A percentile compares a stretch with the other conserved stretches of the same genome.
phyloP scores from a whole-genome alignment of 805 yeast genomes.

The Myxozyma udenii region DNA sequence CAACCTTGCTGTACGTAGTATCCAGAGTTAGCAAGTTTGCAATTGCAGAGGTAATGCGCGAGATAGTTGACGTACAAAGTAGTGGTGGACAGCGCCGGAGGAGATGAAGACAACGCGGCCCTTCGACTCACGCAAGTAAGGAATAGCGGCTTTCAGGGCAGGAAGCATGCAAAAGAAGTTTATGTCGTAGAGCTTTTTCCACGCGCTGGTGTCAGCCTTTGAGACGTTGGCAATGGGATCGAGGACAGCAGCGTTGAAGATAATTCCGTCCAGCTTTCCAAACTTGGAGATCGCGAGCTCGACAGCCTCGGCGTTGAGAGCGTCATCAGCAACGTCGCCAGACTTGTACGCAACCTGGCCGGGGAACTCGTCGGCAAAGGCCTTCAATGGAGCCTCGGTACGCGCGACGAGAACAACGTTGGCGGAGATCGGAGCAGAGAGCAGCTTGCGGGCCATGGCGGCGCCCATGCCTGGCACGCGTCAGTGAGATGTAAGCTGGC shows the following conservation, averaged over 20 bases:
- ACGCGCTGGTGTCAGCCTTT: conserved; percentile 51
- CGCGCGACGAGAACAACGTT: conserved; percentile 45
- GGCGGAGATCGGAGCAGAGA: conserved; percentile 39
- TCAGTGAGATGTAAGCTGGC: background rate
- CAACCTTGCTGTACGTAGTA: conserved; percentile 55
- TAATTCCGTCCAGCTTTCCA: conserved; percentile 47
- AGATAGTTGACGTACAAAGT: conserved; percentile 39
- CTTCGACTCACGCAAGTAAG: conserved; percentile 51
- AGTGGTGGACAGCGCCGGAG: conserved; percentile 76
- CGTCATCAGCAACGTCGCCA: conserved; percentile 54
- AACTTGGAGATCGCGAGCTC: conserved; percentile 45
- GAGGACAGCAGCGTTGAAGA: conserved; percentile 72
- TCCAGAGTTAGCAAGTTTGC: background rate
- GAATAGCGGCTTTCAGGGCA: conserved; percentile 44
- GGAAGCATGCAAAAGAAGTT: conserved; percentile 74
- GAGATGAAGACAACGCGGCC: conserved; percentile 79
- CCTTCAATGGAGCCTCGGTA: conserved; percentile 14
- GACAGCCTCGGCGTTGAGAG: conserved; percentile 41
- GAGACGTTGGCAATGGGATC: conserved; percentile 65
- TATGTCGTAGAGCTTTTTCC: conserved; percentile 68
- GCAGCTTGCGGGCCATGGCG: conserved; percentile 56
- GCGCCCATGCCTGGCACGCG: conserved; percentile 52
- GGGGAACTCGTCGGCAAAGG: conserved; percentile 25
- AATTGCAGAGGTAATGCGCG: background rate
- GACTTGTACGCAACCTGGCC: conserved; percentile 36